These are phyloP conservation scores for Cyclotella cryptica DNA, from an alignment of 108 stramenopile genomes.

Conservation along the genomic window DNA sequence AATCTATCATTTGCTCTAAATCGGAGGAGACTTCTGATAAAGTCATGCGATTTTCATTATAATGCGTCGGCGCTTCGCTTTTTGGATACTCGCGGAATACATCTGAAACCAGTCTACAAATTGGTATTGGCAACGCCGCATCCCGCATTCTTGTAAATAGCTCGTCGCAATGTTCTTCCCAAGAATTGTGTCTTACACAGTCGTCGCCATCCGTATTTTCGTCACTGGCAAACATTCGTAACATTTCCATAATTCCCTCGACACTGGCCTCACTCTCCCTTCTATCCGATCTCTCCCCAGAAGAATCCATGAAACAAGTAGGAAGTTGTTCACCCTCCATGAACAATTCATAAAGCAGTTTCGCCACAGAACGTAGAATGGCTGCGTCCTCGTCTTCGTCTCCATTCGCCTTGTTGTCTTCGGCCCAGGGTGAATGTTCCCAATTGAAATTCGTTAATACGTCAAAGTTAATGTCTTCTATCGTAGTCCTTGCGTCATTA, in stretches of 20 bases:
- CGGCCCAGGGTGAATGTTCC: not conserved
- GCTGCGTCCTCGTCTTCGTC: not conserved
- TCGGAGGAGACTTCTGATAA: constrained; percentile 16
- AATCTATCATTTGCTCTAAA: constrained; percentile 33
- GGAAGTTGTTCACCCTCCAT: not conserved
- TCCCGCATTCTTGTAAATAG: constrained; percentile 11
- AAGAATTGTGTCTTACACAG: not conserved
- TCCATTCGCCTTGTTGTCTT: too few species aligned
- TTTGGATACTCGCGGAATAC: not conserved
- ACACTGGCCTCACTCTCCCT: not conserved
- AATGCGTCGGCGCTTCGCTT: not conserved
- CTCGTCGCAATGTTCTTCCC: constrained; percentile 9
- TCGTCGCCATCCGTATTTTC: not conserved
- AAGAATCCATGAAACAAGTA: not conserved
- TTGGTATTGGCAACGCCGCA: not conserved
- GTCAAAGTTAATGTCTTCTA: not conserved
- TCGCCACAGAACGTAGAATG: not conserved
- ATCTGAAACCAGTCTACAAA: constrained; percentile 26
- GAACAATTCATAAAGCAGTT: not conserved
- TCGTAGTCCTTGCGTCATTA: not conserved
- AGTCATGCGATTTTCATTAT: not conserved
- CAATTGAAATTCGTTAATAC: constrained; percentile 1
- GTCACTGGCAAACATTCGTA: constrained; percentile 1
- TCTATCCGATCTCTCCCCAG: not conserved
- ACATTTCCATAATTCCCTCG: constrained; percentile 16